Evolutionary conservation across 2,329 filamentous ascomycete genomes (phyloP), one percentile per base, ranked within the genome.

Genomic region (Plenodomus biglobosus): DNA sequence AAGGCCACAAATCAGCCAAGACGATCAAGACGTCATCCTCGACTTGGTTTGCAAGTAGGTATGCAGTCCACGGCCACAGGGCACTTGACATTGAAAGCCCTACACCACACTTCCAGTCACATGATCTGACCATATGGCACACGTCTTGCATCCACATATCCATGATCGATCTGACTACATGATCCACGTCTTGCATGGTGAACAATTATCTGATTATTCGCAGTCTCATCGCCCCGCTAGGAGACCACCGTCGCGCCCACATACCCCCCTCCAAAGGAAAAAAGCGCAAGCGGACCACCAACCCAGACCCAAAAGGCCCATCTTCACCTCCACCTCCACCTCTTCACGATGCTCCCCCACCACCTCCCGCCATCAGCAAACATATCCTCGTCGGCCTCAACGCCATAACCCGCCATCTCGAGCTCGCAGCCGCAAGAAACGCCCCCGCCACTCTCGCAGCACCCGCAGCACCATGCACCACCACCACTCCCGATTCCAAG

Each of bases 41-140:
- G 84, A 88, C 53, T 74, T 90, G 40, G 75, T 88, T 4, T 87
- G 82, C 80, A 80, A 76, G 86, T 88, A 77, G 59, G 74, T 70
- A 52, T 40, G 53, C 13, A 51, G 42, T 37, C 21, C 22, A 24
- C 22, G 10, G 5, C 22, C 10, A 36, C 16, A 40, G 18, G 19
- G 20, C 21, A 48, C 27, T 15, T n/a, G 19, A 15, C 17, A 22
- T 37, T 38, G 38, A 22, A 8, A 27, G 30, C 15, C 41, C 34
- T 43, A 34, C 44, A 30, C 30, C 40, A 44, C 21, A 20, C 30
- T 17, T 18, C n/a, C 24, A 24, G 24, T 30, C 18, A 30, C n/a
- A 15, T 24, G 44, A 15, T 24, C 40, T 27, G n/a, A n/a, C n/a
- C n/a, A n/a, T n/a, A n/a, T n/a, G n/a, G n/a, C n/a, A n/a, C n/a